Percentiles rank a stretch among this genome's conserved stretches.
Evolutionary conservation across 2,329 filamentous ascomycete genomes (phyloP).

Genomic region (Pseudogymnoascus sp.): DNA sequence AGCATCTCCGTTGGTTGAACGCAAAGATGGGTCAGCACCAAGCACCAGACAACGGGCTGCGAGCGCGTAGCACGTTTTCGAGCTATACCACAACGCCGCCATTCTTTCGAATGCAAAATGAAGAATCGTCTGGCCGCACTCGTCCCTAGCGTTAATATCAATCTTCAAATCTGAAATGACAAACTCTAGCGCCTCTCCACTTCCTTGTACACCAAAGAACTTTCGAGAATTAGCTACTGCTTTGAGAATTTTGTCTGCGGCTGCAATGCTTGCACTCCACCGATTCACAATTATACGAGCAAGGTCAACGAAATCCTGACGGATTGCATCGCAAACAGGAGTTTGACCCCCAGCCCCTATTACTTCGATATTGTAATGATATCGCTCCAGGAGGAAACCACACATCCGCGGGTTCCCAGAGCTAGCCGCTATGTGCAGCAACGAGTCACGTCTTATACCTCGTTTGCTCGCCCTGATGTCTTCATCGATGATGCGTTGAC

Average conservation of each 20-base stretch:
- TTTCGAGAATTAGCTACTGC: background rate
- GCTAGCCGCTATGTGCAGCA: background rate
- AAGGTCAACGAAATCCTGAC: background rate
- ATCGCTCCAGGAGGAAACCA: background rate
- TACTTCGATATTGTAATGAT: background rate
- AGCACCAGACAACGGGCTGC: background rate
- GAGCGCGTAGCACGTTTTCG: background rate
- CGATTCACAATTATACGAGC: background rate
- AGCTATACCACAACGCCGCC: background rate
- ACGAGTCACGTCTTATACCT: background rate
- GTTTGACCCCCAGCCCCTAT: background rate
- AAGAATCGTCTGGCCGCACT: background rate
- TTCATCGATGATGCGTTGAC: background rate
- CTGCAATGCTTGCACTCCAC: background rate
- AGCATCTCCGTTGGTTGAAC: background rate
- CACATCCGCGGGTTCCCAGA: background rate
- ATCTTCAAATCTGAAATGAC: background rate
- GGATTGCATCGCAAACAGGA: background rate
- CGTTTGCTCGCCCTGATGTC: background rate
- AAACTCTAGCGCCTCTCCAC: background rate
- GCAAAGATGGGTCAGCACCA: background rate
- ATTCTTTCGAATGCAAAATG: background rate
- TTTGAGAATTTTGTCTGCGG: background rate
- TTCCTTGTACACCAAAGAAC: background rate
- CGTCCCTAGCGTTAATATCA: background rate